Evolutionary conservation across 306 rosid genomes (phyloP).

Genomic region (Vachellia collinsii): DNA sequence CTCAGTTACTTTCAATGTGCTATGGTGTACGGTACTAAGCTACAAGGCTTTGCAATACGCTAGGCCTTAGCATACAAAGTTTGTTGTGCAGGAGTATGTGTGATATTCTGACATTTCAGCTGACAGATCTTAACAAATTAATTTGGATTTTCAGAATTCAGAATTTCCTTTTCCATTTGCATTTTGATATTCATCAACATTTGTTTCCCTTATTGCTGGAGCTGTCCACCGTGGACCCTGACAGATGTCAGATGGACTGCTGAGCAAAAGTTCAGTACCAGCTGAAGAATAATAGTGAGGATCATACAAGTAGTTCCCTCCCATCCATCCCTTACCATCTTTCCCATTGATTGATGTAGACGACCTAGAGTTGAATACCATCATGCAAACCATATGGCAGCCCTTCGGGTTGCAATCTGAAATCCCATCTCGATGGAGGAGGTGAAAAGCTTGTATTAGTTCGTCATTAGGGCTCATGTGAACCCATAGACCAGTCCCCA

Average conservation of each 20-base stretch:
- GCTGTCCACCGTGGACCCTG: constrained; percentile 60
- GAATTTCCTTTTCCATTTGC: constrained; percentile 59
- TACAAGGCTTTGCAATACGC: too few species aligned
- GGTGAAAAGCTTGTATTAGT: constrained; percentile 87
- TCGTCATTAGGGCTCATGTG: constrained; percentile 85
- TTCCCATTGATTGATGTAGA: constrained; percentile 71
- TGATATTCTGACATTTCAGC: too few species aligned
- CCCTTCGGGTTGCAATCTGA: constrained; percentile 75
- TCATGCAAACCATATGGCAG: constrained; percentile 50
- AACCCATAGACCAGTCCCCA: constrained; percentile 90
- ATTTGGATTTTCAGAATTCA: constrained; percentile 13
- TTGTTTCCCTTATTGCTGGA: constrained; percentile 85
- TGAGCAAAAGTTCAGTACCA: constrained; percentile 62
- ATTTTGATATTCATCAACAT: constrained; percentile 66
- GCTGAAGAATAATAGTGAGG: constrained; percentile 72
- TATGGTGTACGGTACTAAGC: too few species aligned
- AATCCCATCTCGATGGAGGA: constrained; percentile 81
- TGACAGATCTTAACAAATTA: too few species aligned
- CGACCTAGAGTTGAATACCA: constrained; percentile 58
- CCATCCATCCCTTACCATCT: constrained; percentile 70
- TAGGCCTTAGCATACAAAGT: too few species aligned
- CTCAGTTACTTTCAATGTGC: too few species aligned
- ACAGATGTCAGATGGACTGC: constrained; percentile 80
- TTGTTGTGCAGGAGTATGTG: too few species aligned
- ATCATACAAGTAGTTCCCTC: constrained; percentile 73